Evolutionary conservation across 257 asterid species (phyloP).

Genomic region (Verbena officinalis): DNA sequence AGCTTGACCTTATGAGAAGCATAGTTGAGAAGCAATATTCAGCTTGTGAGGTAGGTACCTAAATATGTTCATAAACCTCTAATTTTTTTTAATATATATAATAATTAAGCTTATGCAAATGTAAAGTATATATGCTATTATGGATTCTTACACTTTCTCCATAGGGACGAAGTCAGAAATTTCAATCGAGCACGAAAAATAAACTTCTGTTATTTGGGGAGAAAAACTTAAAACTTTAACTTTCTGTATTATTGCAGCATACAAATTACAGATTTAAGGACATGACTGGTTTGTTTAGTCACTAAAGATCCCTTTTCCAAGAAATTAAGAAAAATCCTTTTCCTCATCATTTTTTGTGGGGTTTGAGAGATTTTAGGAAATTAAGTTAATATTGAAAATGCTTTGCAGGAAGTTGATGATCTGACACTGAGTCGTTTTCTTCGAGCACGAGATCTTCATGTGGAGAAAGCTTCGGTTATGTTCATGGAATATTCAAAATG

Average conservation of each 20-base stretch:
- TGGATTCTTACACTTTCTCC: too few species aligned
- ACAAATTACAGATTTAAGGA: too few species aligned
- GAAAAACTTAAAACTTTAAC: background rate
- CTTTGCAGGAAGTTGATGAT: conserved; percentile 61
- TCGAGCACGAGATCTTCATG: conserved; percentile 64
- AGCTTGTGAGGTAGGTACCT: conserved; percentile 54
- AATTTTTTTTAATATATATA: too few species aligned
- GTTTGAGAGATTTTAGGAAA: too few species aligned
- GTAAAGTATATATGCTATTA: too few species aligned
- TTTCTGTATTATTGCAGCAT: too few species aligned
- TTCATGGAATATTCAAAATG: conserved; percentile 54
- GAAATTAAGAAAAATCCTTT: too few species aligned
- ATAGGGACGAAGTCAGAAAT: background rate
- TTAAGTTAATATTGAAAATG: background rate
- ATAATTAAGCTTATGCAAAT: too few species aligned
- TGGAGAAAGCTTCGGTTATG: conserved; percentile 68
- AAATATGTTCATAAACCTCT: background rate
- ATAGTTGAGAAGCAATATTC: conserved; percentile 54
- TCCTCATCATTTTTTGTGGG: too few species aligned
- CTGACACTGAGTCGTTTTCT: conserved; percentile 69
- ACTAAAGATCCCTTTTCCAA: too few species aligned
- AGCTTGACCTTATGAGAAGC: conserved; percentile 48
- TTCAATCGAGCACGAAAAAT: background rate
- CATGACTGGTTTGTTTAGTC: too few species aligned
- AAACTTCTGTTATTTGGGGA: background rate